A percentile compares a stretch with the other conserved stretches of the same genome.
These are phyloP conservation scores for Ophiostoma quercus DNA, from an alignment of 2,329 filamentous ascomycete species.

Conservation along the genomic window DNA sequence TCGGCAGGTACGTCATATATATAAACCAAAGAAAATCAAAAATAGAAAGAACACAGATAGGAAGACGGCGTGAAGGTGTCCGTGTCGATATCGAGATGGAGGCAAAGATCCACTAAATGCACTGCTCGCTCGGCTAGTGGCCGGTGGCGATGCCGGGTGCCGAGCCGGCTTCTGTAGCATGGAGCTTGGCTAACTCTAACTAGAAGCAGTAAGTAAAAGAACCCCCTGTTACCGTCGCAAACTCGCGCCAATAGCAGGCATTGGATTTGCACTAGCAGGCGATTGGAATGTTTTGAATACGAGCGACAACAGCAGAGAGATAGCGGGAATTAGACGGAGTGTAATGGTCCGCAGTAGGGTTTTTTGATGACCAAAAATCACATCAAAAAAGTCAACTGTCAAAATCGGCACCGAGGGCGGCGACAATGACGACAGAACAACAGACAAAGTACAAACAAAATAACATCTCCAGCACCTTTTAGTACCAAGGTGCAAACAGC, in stretches of 20 bases:
- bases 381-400: background rate
- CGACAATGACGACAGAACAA: background rate
- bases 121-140: background rate
- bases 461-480: too few relatives aligned
- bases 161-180: background rate
- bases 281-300: background rate
- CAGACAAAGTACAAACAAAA: background rate
- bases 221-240: background rate
- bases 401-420: background rate
- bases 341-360: background rate
- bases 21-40: background rate
- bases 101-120: background rate
- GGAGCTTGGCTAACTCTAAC: background rate
- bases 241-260: background rate
- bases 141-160: constrained; percentile 1
- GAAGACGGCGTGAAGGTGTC: background rate
- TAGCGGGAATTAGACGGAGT: background rate
- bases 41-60: background rate
- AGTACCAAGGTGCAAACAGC: too few relatives aligned
- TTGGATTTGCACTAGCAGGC: background rate
- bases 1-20: background rate
- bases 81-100: background rate
- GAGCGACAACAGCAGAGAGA: background rate
- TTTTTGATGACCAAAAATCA: background rate
- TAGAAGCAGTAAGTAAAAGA: too few relatives aligned